A percentile compares a stretch with the other conserved stretches of the same genome.
phyloP scores from a whole-genome alignment of 1,284 basidiomycete species.

The Anthracocystis walkeri region DNA sequence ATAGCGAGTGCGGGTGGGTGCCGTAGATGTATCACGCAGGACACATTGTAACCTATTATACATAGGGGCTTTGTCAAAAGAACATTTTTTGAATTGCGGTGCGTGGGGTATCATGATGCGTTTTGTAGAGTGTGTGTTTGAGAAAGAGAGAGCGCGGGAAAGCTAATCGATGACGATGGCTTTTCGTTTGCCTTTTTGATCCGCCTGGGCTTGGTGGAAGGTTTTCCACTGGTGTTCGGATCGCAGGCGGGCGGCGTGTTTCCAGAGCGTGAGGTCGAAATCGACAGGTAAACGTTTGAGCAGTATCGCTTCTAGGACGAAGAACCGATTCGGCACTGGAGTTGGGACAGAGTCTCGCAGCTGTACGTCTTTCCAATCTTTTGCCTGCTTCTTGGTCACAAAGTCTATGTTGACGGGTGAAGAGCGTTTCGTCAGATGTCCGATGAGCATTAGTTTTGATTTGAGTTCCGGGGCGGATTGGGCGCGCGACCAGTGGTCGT shows the following conservation, averaged over 20 bases:
- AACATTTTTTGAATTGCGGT: neutral
- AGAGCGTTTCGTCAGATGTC: constrained; percentile 6
- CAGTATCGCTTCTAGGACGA: constrained; percentile 35
- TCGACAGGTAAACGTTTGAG: constrained; percentile 13
- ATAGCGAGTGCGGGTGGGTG: constrained; percentile 35
- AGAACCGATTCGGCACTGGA: constrained; percentile 22
- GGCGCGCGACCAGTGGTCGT: neutral
- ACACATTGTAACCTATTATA: neutral
- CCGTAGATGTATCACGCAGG: neutral
- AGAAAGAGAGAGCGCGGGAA: neutral
- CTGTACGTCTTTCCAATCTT: neutral
- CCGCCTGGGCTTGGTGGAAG: neutral
- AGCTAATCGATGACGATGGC: constrained; percentile 13
- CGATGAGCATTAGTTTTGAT: constrained; percentile 31
- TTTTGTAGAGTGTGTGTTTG: neutral
- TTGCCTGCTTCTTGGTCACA: neutral
- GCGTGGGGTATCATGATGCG: neutral
- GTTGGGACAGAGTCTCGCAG: neutral
- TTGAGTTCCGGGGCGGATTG: constrained; percentile 19
- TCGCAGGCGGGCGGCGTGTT: constrained; percentile 23
- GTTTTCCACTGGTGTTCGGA: constrained; percentile 25
- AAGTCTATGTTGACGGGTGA: constrained; percentile 8
- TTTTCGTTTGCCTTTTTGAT: constrained; percentile 29
- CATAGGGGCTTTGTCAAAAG: too few species aligned
- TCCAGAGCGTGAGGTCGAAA: constrained; percentile 41